Base-by-base conservation (phyloP, 2,329 filamentous ascomycete species). In the Phoma sp. region DNA sequence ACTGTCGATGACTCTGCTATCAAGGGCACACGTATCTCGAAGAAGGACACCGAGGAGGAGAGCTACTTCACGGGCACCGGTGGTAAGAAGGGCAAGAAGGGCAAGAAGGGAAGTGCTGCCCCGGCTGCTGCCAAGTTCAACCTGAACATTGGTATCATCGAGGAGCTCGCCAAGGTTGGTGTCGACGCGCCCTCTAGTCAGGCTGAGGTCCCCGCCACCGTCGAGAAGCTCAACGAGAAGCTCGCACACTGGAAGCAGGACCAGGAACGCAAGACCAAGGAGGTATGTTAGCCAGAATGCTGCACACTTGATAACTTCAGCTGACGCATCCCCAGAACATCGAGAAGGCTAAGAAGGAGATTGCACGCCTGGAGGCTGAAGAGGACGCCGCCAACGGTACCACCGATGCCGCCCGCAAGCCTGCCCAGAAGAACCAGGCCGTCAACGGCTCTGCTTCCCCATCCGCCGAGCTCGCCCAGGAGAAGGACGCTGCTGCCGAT, bases 321-420 rank as follows among this genome's bases (percentile, higher is more conserved):
- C 17, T 39, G 9, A 31, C 19, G 2, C 6, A 39, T 35, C 13
- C 24, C 22, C 29, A 98, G 95, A 99, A 99, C 83, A 89, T 98
- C 58, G 91, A 92, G 62, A 96, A 97, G 79, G 95, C 95, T 58
- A 90, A 96, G 82, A 94, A 94, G 78, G 92, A 97, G 77, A 96
- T 99, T 61, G 91, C 93, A 74, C 88, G 88, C 65, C 85, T 98
- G 38, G 85, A 88, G 66, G 80, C 83, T 51, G 94, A 97, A 74
- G 87, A 88, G 77, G 69, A 78, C n/a, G 80, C 82, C 56, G 69
- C 74, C 55, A 76, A 81, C 60, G 78, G 80, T 52, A 82, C 86
- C 48, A 85, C 84, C 45, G 82, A 83, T 43, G 75, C 74, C n/a
- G 78, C 77, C 25, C 82, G 82, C 75, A 85, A 85, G 74, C 78